Evolutionary conservation across 345 rosid species (phyloP).

Genomic region (Aethionema arabicum): DNA sequence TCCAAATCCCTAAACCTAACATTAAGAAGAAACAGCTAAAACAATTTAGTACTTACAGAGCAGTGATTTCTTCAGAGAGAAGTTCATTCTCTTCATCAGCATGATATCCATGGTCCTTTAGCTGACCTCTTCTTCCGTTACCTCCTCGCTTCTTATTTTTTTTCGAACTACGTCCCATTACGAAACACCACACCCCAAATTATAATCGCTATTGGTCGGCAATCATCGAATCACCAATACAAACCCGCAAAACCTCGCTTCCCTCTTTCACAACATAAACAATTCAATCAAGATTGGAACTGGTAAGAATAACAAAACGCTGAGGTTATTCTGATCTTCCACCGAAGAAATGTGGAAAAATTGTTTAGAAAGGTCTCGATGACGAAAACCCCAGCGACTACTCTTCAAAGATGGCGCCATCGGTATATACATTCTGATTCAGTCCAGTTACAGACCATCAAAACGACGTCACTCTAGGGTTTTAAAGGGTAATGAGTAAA

Average conservation of each 20-base stretch:
- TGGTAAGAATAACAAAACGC: background rate
- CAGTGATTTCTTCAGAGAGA: slow-evolving; percentile 90
- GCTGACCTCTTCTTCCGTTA: slow-evolving; percentile 60
- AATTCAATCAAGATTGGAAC: slow-evolving; percentile 9
- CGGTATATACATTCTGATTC: background rate
- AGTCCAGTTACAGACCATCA: background rate
- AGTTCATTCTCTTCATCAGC: slow-evolving; percentile 66
- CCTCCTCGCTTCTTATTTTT: slow-evolving; percentile 78
- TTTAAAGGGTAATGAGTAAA: background rate
- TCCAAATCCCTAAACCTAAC: slow-evolving; percentile 17
- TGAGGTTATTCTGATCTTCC: background rate
- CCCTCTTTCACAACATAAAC: slow-evolving; percentile 9
- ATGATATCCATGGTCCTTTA: slow-evolving; percentile 59
- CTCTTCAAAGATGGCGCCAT: slow-evolving; percentile 37
- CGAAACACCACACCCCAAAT: background rate
- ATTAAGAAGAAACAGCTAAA: background rate
- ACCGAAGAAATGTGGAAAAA: background rate
- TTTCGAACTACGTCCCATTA: slow-evolving; percentile 70
- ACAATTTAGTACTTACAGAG: slow-evolving; percentile 59
- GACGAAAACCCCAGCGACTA: background rate
- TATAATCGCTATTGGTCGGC: background rate
- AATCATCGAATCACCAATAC: slow-evolving; percentile 13
- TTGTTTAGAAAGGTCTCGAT: background rate
- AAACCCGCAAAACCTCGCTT: slow-evolving; percentile 8
- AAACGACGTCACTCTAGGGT: background rate